Base-by-base conservation (phyloP, 148 eudicot species). In the Heliosperma pusillum region DNA sequence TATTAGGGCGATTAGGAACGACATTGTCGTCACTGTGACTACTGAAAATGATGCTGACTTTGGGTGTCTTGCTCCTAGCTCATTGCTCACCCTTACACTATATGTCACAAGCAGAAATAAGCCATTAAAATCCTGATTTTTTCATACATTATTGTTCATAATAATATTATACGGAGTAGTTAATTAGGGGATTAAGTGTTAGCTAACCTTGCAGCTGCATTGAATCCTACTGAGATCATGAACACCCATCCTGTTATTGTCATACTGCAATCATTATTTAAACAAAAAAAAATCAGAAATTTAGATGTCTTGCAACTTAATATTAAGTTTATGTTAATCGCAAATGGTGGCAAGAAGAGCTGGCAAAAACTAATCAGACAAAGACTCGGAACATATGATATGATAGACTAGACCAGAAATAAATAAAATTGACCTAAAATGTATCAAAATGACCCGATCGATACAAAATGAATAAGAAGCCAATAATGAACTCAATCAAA, bases 61-160 rank as follows among this genome's bases (percentile, higher is more conserved):
- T 1, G 91, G 91, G 26, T 86, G 83, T 10, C 82, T 80, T 53
- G 89, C 88, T 45, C 91, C 91, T 36, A 88, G 78, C 79, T 86
- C 91, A 74, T 88, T 88, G 78, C 91, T 81, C 64, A 88, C 91
- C 61, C 91, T 83, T 76, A 88, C 91, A 81, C 91, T 88, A 68
- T 20, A 3, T n/a, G 2, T 10, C 44, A 8, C 66, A n/a, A 22
- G 15, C 27, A 29, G 8, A 22, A 45, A 19, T 9, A 26, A 26
- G 66, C 26, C 11, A 1, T 10, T 5, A 26, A n/a, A n/a, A n/a
- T n/a, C n/a, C n/a, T n/a, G n/a, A 19, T 21, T 36, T 3, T 22
- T 60, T 60, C 30, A 25, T 8, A 24, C 29, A 60, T 60, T 24
- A 60, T 60, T 24, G 24, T 58, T 20, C 25, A 4, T 10, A n/a